Conservation (phyloP, 371 early-diverging fungal species). For the Nematocida ironsii region DNA sequence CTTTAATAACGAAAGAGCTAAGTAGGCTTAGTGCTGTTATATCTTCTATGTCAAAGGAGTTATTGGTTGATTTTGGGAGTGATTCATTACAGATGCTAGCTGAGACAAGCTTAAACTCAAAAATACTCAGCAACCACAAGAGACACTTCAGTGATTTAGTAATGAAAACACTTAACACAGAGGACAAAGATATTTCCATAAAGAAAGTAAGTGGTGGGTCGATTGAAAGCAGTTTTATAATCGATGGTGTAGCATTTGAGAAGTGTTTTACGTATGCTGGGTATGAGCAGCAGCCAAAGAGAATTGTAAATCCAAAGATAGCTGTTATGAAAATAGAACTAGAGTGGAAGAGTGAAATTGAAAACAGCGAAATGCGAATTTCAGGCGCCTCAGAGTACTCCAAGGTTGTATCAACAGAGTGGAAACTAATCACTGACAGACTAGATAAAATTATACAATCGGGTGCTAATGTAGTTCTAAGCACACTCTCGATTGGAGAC, state of each 20-base stretch:
- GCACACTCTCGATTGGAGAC: conserved; percentile 95
- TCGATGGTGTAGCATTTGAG: conserved; percentile 97
- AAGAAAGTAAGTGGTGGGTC: conserved; percentile 96
- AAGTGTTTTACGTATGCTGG: conserved; percentile 99
- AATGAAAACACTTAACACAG: conserved; percentile 85
- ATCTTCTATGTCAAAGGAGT: conserved; percentile 27
- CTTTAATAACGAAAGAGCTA: conserved; percentile 86
- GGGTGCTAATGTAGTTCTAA: conserved; percentile 98
- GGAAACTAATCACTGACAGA: conserved; percentile 96
- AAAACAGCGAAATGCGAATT: conserved; percentile 98
- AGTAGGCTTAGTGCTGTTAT: conserved; percentile 73
- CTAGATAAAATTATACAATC: conserved; percentile 88
- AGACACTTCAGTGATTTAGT: conserved; percentile 96
- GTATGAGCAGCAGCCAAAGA: conserved; percentile 98
- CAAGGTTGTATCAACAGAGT: conserved; percentile 97
- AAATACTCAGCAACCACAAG: conserved; percentile 89
- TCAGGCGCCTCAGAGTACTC: conserved; percentile 92
- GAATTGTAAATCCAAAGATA: conserved; percentile 86
- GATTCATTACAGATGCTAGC: conserved; percentile 88
- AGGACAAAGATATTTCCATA: conserved; percentile 75
- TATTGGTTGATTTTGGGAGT: conserved; percentile 69
- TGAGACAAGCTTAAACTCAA: conserved; percentile 92
- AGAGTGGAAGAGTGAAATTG: conserved; percentile 97
- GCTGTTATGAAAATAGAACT: conserved; percentile 91
- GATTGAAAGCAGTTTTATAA: conserved; percentile 87